Percentiles rank a stretch among this genome's conserved stretches.
Conservation (phyloP, 768 basidiomycete species). For the Dentipellis sp. region DNA sequence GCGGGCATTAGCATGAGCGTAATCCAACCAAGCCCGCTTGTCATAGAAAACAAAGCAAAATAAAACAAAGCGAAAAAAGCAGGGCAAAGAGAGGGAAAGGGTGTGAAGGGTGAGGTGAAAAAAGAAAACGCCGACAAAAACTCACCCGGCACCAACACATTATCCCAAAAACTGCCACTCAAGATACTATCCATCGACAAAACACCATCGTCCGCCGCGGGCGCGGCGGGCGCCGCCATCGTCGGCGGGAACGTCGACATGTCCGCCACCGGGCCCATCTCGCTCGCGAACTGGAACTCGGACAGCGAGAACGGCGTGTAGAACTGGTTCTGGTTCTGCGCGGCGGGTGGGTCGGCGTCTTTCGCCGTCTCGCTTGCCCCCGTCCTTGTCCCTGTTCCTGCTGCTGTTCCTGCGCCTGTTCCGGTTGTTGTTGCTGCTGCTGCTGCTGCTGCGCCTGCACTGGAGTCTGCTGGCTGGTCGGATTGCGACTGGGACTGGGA, state of each 20-base stretch:
- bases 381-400: no score
- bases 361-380: neutral
- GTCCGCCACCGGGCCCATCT: slow-evolving; percentile 80
- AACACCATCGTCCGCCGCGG: slow-evolving; percentile 33
- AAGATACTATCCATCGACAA: slow-evolving; percentile 81
- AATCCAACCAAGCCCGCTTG: slow-evolving; percentile 1
- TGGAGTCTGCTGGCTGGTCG: neutral
- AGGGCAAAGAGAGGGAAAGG: no score
- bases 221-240: slow-evolving; percentile 49
- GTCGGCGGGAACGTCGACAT: slow-evolving; percentile 85
- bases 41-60: no score
- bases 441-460: neutral
- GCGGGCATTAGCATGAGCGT: slow-evolving; percentile 4
- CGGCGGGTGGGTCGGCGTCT: neutral
- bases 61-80: neutral
- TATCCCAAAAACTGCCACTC: slow-evolving; percentile 80
- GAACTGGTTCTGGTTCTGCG: slow-evolving; percentile 7
- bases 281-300: slow-evolving; percentile 66
- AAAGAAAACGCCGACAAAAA: slow-evolving; percentile 14
- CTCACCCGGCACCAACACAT: slow-evolving; percentile 76
- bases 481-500: neutral
- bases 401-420: no score
- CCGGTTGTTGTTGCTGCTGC: no score
- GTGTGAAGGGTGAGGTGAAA: no score
- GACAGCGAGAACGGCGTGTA: slow-evolving; percentile 22